Conservation (phyloP, 345 rosid species). For the Hirschfeldia incana region DNA sequence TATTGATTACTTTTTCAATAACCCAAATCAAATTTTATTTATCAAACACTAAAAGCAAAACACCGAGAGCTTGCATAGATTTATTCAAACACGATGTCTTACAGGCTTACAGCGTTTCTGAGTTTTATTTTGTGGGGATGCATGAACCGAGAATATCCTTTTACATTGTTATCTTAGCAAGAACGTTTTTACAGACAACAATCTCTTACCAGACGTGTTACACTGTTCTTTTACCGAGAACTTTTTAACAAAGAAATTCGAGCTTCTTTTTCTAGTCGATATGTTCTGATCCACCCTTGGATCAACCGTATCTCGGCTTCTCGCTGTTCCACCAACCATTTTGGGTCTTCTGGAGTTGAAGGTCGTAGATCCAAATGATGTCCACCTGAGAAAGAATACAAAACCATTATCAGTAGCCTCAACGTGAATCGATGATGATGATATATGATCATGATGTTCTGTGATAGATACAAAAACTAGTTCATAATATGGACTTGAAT, state of each 20-base stretch:
- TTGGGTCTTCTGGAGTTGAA: constrained; percentile 67
- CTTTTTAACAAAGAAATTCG: constrained; percentile 39
- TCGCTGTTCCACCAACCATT: constrained; percentile 79
- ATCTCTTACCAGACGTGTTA: not conserved
- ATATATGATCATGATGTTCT: no score
- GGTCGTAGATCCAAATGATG: constrained; percentile 88
- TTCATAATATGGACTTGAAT: no score
- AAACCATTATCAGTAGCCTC: not conserved
- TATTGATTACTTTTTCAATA: not conserved
- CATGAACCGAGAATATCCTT: not conserved
- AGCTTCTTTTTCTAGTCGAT: constrained; percentile 42
- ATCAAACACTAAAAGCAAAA: not conserved
- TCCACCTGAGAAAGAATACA: constrained; percentile 50
- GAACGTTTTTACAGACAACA: not conserved
- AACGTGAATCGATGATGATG: no score
- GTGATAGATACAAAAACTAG: no score
- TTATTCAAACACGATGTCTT: constrained; percentile 11
- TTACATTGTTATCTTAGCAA: not conserved
- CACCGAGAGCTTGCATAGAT: constrained; percentile 7
- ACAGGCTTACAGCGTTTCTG: constrained; percentile 18
- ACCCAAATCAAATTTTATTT: not conserved
- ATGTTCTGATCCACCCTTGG: constrained; percentile 63
- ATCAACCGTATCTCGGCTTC: constrained; percentile 69
- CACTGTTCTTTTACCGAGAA: constrained; percentile 21
- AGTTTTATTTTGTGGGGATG: not conserved